These are phyloP conservation scores for Dicorynia guianensis DNA, from an alignment of 306 rosid species.

Conservation along the genomic window DNA sequence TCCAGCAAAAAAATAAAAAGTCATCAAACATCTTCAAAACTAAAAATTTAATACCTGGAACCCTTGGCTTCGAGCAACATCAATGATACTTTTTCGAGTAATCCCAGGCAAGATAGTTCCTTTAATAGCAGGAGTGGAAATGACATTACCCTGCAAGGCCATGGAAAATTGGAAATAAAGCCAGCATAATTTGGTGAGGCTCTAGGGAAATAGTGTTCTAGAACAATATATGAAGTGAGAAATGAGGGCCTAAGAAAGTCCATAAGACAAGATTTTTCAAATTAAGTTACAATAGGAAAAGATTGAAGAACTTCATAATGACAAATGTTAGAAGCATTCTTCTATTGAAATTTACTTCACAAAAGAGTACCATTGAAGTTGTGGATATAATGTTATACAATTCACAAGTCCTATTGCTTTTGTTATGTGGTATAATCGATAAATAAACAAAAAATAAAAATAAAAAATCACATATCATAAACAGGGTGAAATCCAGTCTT, in stretches of 20 bases:
- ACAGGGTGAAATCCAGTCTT: neutral
- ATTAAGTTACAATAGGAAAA: conserved; percentile 21
- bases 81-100: conserved; percentile 95
- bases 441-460: too few relatives aligned
- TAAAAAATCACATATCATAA: neutral
- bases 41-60: conserved; percentile 58
- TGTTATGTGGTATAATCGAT: conserved; percentile 2
- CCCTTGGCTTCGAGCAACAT: conserved; percentile 69
- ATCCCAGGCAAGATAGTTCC: conserved; percentile 98
- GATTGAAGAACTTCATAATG: conserved; percentile 17
- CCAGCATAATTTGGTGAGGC: conserved; percentile 34
- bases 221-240: conserved; percentile 9
- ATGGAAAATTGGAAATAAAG: conserved; percentile 50
- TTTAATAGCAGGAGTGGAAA: conserved; percentile 86
- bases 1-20: neutral
- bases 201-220: conserved; percentile 13
- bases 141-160: conserved; percentile 64
- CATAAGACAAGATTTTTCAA: conserved; percentile 9
- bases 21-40: neutral
- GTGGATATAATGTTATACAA: conserved; percentile 12
- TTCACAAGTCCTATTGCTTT: conserved; percentile 12
- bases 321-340: conserved; percentile 61
- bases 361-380: neutral
- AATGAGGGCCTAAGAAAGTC: neutral
- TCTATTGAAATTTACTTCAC: conserved; percentile 62